These are phyloP conservation scores for Endocladia muricata DNA, from an alignment of 31 red algal genomes.

Conservation along the genomic window DNA sequence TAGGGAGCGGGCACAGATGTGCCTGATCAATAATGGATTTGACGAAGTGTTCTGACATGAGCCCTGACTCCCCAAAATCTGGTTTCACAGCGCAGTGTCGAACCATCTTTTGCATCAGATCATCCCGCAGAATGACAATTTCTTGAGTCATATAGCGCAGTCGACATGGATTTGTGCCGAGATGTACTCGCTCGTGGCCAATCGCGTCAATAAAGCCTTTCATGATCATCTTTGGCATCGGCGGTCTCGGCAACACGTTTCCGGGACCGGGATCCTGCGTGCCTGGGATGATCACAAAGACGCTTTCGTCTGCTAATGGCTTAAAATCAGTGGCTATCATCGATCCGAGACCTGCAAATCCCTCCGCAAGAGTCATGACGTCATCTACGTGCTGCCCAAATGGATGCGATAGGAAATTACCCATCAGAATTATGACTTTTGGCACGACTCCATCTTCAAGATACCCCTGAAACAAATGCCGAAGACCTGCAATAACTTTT, in stretches of 20 bases:
- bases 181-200: slow-evolving; percentile 26
- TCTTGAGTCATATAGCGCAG: slow-evolving; percentile 56
- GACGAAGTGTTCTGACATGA: slow-evolving; percentile 61
- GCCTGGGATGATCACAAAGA: slow-evolving; percentile 79
- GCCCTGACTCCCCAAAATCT: slow-evolving; percentile 27
- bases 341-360: slow-evolving; percentile 59
- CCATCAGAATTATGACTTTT: slow-evolving; percentile 68
- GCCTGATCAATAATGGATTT: slow-evolving; percentile 78
- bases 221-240: slow-evolving; percentile 52
- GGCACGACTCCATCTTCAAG: slow-evolving; percentile 51
- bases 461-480: slow-evolving; percentile 58
- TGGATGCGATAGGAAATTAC: slow-evolving; percentile 76
- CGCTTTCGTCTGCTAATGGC: slow-evolving; percentile 32
- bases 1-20: slow-evolving; percentile 70
- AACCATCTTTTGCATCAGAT: slow-evolving; percentile 76
- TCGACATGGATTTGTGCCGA: slow-evolving; percentile 72
- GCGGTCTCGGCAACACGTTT: slow-evolving; percentile 49
- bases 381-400: slow-evolving; percentile 59
- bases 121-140: slow-evolving; percentile 70
- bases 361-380: slow-evolving; percentile 46
- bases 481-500: slow-evolving; percentile 39
- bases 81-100: slow-evolving; percentile 59
- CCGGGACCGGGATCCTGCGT: slow-evolving; percentile 66
- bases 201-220: slow-evolving; percentile 47
- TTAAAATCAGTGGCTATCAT: slow-evolving; percentile 56